Evolutionary conservation across 2,329 filamentous ascomycete genomes (phyloP).

Genomic region (Aureobasidium mangrovei): DNA sequence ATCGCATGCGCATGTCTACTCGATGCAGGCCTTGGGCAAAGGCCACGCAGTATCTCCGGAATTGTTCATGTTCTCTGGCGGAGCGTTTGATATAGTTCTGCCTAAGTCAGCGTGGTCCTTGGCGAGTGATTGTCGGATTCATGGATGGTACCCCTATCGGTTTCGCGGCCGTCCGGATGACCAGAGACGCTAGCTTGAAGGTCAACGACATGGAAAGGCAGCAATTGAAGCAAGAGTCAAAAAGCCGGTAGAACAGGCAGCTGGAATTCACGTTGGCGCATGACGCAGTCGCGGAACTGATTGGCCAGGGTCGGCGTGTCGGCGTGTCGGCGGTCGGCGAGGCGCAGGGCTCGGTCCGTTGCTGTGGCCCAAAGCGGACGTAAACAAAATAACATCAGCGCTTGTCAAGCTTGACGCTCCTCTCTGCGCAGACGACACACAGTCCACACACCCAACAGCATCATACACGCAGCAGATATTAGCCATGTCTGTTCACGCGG

Average conservation of each 20-base stretch:
- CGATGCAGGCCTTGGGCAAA: slow-evolving; percentile 57
- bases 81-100: slow-evolving; percentile 61
- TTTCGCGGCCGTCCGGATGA: slow-evolving; percentile 57
- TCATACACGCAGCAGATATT: slow-evolving; percentile 13
- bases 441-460: slow-evolving; percentile 8
- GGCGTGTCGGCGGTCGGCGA: neutral
- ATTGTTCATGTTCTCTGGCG: slow-evolving; percentile 59
- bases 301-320: neutral
- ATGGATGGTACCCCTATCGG: slow-evolving; percentile 51
- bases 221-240: neutral
- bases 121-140: too few species aligned
- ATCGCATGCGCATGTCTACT: slow-evolving; percentile 58
- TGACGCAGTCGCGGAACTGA: neutral
- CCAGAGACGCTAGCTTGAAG: slow-evolving; percentile 56
- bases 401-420: neutral
- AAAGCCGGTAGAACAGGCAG: neutral
- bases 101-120: neutral
- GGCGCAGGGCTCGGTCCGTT: neutral
- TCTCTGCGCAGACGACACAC: neutral
- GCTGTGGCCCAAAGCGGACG: slow-evolving; percentile 1
- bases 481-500: slow-evolving; percentile 39
- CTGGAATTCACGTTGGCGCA: neutral
- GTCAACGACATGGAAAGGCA: slow-evolving; percentile 49
- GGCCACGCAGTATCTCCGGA: slow-evolving; percentile 51
- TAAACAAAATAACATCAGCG: slow-evolving; percentile 11